Base-by-base conservation (phyloP, 345 rosid genomes). In the Eucalyptus pauciflora region DNA sequence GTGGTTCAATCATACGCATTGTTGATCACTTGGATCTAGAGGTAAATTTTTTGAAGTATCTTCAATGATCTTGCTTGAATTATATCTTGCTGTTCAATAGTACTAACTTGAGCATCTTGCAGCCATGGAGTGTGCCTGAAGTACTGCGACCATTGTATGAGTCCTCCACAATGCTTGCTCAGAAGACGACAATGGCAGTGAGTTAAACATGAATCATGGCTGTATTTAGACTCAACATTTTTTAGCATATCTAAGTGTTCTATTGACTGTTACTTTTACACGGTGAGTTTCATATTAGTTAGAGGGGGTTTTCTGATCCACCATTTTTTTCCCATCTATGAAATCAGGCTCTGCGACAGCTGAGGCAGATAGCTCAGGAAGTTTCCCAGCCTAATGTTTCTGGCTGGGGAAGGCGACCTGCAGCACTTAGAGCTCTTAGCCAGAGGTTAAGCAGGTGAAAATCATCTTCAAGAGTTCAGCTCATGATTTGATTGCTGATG, bases 91-190 rank as follows among this genome's bases (percentile, higher is more conserved):
- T 37, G 25, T 89, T 86, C 48, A 41, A 41, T 41, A 41, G 83
- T 41, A 76, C 83, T 76, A 20, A 76, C 48, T 20, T 41, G 83
- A 20, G 48, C 62, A 86, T 89, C 85, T 71, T 71, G 90, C 90
- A 98, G 99, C 99, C 99, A n/a, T 95, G 99, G 96, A 95, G 97
- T 46, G 99, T 98, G 90, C 99, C 99, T 69, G 99, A 98, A 93
- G 99, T 98, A 88, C 89, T 98, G 87, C 98, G 99, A 50, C 99
- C 99, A 2, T 94, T 97, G 58, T 98, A 97, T 50, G 99, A 98
- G 92, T 98, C 99, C 88, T 97, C 99, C 88, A 95, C 95, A 60
- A 94, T 95, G 89, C 99, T 98, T 90, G 99, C 99, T 12, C 99
- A 98, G 89, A 98, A 96, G 95, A 96, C 95, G 89, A 98, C 99